Conservation (phyloP, 1,284 basidiomycete genomes). For the Xanthoconium separans region DNA sequence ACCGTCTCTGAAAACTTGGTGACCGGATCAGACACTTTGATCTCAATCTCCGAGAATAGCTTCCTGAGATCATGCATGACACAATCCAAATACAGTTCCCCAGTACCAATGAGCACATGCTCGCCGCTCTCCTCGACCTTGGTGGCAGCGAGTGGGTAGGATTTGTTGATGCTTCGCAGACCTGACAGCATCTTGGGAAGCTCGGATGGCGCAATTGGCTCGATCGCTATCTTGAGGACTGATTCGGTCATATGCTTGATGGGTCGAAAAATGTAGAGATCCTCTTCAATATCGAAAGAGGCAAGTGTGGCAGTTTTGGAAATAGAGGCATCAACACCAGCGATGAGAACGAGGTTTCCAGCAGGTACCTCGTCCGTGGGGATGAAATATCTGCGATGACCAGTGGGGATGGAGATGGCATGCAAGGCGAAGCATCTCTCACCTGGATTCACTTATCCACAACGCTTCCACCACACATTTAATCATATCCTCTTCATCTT, state of each 20-base stretch:
- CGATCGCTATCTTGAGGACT: slow-evolving; percentile 98
- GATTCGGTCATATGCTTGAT: slow-evolving; percentile 96
- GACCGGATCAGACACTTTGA: slow-evolving; percentile 99
- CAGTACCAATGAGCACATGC: slow-evolving; percentile 95
- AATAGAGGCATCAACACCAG: slow-evolving; percentile 93
- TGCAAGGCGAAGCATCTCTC: slow-evolving; percentile 14
- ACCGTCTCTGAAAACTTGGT: slow-evolving; percentile 99
- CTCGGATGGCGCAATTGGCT: slow-evolving; percentile 96
- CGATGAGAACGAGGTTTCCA: slow-evolving; percentile 90
- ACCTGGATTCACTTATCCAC: slow-evolving; percentile 91
- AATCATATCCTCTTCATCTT: slow-evolving; percentile 99
- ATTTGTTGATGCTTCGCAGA: slow-evolving; percentile 95
- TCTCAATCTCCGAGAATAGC: slow-evolving; percentile 97
- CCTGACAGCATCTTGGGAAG: slow-evolving; percentile 99
- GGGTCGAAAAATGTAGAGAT: slow-evolving; percentile 92
- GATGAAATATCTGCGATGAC: slow-evolving; percentile 76
- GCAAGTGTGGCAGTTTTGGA: slow-evolving; percentile 94
- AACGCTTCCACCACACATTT: slow-evolving; percentile 83
- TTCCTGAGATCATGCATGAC: slow-evolving; percentile 94
- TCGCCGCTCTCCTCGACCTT: slow-evolving; percentile 99
- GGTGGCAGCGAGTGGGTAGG: slow-evolving; percentile 90
- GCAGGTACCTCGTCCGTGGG: slow-evolving; percentile 86
- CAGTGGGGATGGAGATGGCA: slow-evolving; percentile 11
- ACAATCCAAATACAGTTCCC: slow-evolving; percentile 96
- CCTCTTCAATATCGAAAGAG: slow-evolving; percentile 69